These are phyloP conservation scores for Dactylellina leptospora DNA, from an alignment of 2,329 filamentous ascomycete genomes.

Conservation along the genomic window DNA sequence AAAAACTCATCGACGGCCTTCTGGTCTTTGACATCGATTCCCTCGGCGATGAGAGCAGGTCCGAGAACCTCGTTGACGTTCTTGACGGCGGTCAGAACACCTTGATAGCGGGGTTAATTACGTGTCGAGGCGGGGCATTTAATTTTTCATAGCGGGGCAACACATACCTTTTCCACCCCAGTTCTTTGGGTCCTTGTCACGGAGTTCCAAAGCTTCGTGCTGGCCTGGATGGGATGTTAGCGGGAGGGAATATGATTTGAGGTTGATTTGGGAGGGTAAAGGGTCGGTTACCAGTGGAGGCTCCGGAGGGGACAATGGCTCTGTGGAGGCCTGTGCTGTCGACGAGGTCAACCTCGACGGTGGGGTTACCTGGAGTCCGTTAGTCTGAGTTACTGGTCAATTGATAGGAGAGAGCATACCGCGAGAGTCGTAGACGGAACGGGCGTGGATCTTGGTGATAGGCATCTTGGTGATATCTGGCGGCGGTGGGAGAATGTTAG, in stretches of 20 bases:
- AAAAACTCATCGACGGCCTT: slow-evolving; percentile 83
- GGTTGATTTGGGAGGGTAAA: background rate
- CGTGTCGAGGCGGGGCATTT: slow-evolving; percentile 7
- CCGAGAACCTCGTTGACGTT: slow-evolving; percentile 86
- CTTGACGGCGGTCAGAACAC: slow-evolving; percentile 80
- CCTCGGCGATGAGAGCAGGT: slow-evolving; percentile 82
- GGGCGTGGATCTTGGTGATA: slow-evolving; percentile 88
- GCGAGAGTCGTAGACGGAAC: slow-evolving; percentile 98
- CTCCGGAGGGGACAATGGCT: slow-evolving; percentile 95
- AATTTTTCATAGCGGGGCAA: slow-evolving; percentile 49
- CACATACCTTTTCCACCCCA: slow-evolving; percentile 80
- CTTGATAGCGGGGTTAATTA: slow-evolving; percentile 56
- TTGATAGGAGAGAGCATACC: slow-evolving; percentile 60
- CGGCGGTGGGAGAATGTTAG: background rate
- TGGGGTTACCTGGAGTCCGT: slow-evolving; percentile 76
- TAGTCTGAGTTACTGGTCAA: slow-evolving; percentile 17
- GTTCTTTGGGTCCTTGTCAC: slow-evolving; percentile 85
- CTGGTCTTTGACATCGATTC: slow-evolving; percentile 86
- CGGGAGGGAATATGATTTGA: background rate
- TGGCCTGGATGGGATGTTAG: slow-evolving; percentile 67
- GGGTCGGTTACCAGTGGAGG: slow-evolving; percentile 78
- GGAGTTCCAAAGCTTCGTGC: slow-evolving; percentile 90
- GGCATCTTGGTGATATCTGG: slow-evolving; percentile 69
- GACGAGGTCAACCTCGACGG: slow-evolving; percentile 96
- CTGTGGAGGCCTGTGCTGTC: slow-evolving; percentile 96